Conservation (phyloP, 2,329 filamentous ascomycete genomes). For the Fusarium sacchari region DNA sequence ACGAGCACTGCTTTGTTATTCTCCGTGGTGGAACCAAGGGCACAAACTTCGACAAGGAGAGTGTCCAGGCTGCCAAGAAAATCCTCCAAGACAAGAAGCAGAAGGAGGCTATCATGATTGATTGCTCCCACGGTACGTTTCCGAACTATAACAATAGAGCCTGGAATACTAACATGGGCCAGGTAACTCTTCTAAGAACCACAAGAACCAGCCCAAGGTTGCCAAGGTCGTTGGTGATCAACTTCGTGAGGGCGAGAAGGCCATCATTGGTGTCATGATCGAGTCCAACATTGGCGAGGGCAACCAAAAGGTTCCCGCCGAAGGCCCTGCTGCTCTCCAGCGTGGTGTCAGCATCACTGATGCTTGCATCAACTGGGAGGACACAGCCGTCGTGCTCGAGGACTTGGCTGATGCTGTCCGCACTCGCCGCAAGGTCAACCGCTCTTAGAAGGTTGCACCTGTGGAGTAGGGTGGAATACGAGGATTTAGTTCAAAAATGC, state of each 20-base stretch:
- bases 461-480: constrained; percentile 24
- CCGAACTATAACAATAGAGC: constrained; percentile 52
- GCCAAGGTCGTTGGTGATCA: constrained; percentile 85
- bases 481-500: constrained; percentile 13
- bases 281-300: constrained; percentile 96
- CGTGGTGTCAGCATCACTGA: constrained; percentile 96
- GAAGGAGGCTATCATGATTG: constrained; percentile 93
- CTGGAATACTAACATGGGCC: background rate
- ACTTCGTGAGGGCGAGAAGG: constrained; percentile 84
- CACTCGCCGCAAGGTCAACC: constrained; percentile 70
- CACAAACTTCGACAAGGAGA: constrained; percentile 92
- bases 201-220: constrained; percentile 96
- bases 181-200: constrained; percentile 98
- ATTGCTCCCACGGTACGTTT: constrained; percentile 89
- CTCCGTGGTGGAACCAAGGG: constrained; percentile 90
- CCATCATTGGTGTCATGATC: constrained; percentile 97
- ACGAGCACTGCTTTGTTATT: constrained; percentile 98
- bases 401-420: constrained; percentile 86
- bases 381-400: constrained; percentile 82
- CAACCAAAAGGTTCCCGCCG: constrained; percentile 86
- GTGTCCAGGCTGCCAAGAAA: constrained; percentile 81
- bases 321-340: constrained; percentile 81
- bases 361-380: constrained; percentile 94
- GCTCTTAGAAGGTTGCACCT: constrained; percentile 43
- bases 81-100: constrained; percentile 83